Evolutionary conservation across 768 basidiomycete species (phyloP), one percentile per base, ranked within the genome.

Genomic region (Amanita fuliginea): DNA sequence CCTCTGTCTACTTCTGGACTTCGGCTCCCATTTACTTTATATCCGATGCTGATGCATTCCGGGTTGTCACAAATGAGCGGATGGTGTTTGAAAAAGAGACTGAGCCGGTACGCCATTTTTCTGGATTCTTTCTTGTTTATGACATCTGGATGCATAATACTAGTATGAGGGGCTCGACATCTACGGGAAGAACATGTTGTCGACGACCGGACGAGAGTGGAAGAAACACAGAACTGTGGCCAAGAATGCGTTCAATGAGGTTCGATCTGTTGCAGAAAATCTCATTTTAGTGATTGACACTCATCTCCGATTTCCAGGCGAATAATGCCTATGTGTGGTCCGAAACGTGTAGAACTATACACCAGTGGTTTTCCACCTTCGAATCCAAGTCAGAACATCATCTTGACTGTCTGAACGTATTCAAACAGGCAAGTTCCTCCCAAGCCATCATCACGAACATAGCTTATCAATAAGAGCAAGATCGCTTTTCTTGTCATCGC

Each of bases 181-280:
- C 35, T 75, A 71, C n/a, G 76, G 76, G 1, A 51, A 50, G 18
- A 77, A 72, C 54, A 48, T 78, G 2, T 55, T 77, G 21, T 65
- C 68, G 4, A 55, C 58, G 0, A 74, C 73, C 44, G 72, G 67
- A 5, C 46, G 65, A 0, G 66, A 71, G n/a, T 77, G 75, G 75
- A 70, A 70, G 44, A 63, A 72, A 2, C 74, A 76, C 53, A 64
- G 73, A 37, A 59, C 56, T 8, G 62, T 73, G 0, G 62, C 72
- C 18, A 74, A 71, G 47, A 67, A 72, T 8, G 76, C 76, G 0
- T 77, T 77, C 58, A 74, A 67, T 41, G 76, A 77, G 60, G 75
- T 63, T 48, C 42, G 58, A 42, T 13, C 16, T 35, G 3, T 46
- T 35, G 10, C 32, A 2, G 4, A 13, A 5, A 13, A 6, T 30